Evolutionary conservation across 306 rosid genomes (phyloP).

Genomic region (Sophora flavescens): DNA sequence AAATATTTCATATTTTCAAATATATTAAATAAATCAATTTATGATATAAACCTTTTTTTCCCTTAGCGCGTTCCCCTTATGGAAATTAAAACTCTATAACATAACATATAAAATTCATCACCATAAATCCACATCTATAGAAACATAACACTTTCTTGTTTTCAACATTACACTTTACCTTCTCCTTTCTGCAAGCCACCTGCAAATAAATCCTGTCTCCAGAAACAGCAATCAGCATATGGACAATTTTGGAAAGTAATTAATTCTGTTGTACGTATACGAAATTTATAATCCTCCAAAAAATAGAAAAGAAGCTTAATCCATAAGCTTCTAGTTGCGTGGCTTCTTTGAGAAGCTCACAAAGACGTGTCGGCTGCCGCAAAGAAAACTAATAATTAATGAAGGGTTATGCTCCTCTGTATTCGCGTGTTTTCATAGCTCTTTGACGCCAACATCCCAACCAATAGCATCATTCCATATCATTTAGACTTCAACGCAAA

Average conservation of each 20-base stretch:
- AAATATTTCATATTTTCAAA: too few relatives aligned
- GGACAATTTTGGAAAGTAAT: background rate
- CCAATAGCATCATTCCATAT: slow-evolving; percentile 24
- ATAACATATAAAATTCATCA: too few relatives aligned
- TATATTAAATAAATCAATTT: too few relatives aligned
- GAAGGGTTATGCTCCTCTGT: slow-evolving; percentile 2
- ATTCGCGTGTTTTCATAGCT: background rate
- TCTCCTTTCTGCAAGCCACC: too few relatives aligned
- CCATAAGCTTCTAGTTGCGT: slow-evolving; percentile 66
- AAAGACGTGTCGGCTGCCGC: slow-evolving; percentile 52
- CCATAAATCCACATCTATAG: too few relatives aligned
- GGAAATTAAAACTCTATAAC: too few relatives aligned
- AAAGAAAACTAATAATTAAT: slow-evolving; percentile 19
- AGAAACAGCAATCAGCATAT: background rate
- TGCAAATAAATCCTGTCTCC: too few relatives aligned
- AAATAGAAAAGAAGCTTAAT: slow-evolving; percentile 49
- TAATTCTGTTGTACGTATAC: background rate
- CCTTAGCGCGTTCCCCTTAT: too few relatives aligned
- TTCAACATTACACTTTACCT: too few relatives aligned
- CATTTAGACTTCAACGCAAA: background rate
- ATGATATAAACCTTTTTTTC: too few relatives aligned
- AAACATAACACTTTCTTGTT: too few relatives aligned
- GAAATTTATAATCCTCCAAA: background rate
- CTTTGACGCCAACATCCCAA: background rate
- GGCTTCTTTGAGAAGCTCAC: slow-evolving; percentile 63